phyloP scores from a whole-genome alignment of 2,329 filamentous ascomycete species.

The Colletotrichum echinochloae region DNA sequence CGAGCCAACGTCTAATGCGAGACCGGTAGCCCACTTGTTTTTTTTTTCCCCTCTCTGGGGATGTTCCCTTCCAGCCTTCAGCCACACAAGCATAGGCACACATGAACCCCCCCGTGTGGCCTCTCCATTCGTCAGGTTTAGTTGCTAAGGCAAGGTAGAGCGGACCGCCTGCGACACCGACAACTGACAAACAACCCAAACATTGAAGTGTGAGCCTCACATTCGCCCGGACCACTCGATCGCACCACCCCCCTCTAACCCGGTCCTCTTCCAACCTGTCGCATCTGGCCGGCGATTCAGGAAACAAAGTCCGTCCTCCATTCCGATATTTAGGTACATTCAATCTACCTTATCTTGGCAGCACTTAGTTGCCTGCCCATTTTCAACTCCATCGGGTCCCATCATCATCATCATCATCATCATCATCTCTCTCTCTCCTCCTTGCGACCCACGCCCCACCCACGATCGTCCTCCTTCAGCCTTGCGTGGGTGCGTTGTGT shows the following conservation, averaged over 20 bases:
- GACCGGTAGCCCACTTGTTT: constrained; percentile 26
- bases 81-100: constrained; percentile 22
- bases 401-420: background rate
- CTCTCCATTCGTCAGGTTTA: constrained; percentile 13
- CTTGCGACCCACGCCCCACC: constrained; percentile 38
- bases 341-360: background rate
- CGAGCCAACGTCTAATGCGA: constrained; percentile 41
- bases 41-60: constrained; percentile 17
- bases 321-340: background rate
- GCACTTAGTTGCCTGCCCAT: background rate
- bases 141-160: constrained; percentile 12
- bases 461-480: constrained; percentile 36
- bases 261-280: constrained; percentile 8
- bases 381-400: background rate
- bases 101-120: background rate
- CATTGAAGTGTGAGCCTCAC: constrained; percentile 33
- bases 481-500: constrained; percentile 24
- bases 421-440: constrained; percentile 26
- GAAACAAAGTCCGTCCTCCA: background rate
- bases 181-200: constrained; percentile 17
- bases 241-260: constrained; percentile 12
- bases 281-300: constrained; percentile 2
- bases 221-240: constrained; percentile 19
- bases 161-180: constrained; percentile 9
- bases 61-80: constrained; percentile 25